A percentile compares a stretch with the other conserved stretches of the same genome.
Conservation (phyloP, 1,139 yeast genomes). For the Lodderomyces theae region DNA sequence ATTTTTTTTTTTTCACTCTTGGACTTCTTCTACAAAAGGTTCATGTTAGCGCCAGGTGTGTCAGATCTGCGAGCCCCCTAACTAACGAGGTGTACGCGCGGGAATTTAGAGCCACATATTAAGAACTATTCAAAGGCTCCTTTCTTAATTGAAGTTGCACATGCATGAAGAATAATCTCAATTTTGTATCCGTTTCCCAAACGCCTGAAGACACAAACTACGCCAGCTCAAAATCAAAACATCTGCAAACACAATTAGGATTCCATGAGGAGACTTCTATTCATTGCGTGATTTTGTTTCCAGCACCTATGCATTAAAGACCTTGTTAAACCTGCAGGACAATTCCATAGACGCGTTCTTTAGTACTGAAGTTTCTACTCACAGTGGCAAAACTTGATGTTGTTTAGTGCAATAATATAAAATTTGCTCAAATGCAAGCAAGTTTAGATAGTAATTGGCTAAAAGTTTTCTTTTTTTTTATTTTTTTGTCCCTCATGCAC, state of each 20-base stretch:
- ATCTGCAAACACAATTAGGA: not conserved
- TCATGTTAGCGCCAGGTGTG: too few species aligned
- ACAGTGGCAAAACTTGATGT: not conserved
- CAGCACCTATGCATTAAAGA: too few species aligned
- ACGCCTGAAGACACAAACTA: not conserved
- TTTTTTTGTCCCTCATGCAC: too few species aligned
- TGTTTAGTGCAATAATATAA: not conserved
- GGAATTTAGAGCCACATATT: too few species aligned
- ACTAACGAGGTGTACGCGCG: too few species aligned
- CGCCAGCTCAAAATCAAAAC: not conserved
- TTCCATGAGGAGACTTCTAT: too few species aligned
- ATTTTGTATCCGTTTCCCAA: not conserved
- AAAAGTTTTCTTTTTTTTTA: too few species aligned
- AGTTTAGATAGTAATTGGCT: too few species aligned
- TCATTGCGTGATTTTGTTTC: not conserved
- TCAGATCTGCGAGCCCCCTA: too few species aligned
- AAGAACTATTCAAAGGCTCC: too few species aligned
- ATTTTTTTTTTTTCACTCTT: too few species aligned
- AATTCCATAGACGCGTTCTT: not conserved
- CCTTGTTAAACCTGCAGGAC: not conserved
- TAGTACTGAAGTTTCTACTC: not conserved
- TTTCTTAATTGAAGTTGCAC: not conserved
- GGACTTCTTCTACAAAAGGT: too few species aligned
- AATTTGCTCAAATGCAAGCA: not conserved
- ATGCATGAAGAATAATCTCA: not conserved